Conservation (phyloP, 176 grass and related monocot species). For the Tuctoria greenei region DNA sequence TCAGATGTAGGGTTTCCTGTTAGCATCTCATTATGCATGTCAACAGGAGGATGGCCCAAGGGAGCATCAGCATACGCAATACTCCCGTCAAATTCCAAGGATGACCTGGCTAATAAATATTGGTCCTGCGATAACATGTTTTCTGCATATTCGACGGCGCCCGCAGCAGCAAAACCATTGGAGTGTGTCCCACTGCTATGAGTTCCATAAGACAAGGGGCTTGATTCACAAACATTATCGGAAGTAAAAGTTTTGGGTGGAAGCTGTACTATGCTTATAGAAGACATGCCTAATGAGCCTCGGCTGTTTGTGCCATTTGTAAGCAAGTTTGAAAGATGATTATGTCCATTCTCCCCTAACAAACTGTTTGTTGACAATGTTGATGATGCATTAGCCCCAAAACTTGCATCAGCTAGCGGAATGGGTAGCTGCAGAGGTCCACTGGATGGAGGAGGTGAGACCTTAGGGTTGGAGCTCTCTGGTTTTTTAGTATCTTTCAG, state of each 20-base stretch:
- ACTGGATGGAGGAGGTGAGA: slow-evolving; percentile 7
- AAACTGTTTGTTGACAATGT: slow-evolving; percentile 9
- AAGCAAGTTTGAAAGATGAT: slow-evolving; percentile 8
- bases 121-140: slow-evolving; percentile 29
- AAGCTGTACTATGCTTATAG: slow-evolving; percentile 27
- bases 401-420: slow-evolving; percentile 32
- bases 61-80: slow-evolving; percentile 25
- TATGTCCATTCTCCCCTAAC: slow-evolving; percentile 18
- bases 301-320: slow-evolving; percentile 23
- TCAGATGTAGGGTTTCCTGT: slow-evolving; percentile 10
- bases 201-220: slow-evolving; percentile 23
- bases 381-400: slow-evolving; percentile 17
- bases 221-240: slow-evolving; percentile 32
- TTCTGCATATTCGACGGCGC: slow-evolving; percentile 15
- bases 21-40: slow-evolving; percentile 6
- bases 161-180: slow-evolving; percentile 23
- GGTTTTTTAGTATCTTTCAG: slow-evolving; percentile 24
- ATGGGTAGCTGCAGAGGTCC: slow-evolving; percentile 40
- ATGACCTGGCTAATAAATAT: slow-evolving; percentile 30
- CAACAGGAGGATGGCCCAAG: slow-evolving; percentile 16
- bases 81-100: slow-evolving; percentile 32
- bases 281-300: slow-evolving; percentile 22
- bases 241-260: slow-evolving; percentile 18
- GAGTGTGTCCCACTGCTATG: slow-evolving; percentile 31
- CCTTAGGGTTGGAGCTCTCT: slow-evolving; percentile 32